Conservation (phyloP, 2,329 filamentous ascomycete genomes). For the Lachnellula suecica region DNA sequence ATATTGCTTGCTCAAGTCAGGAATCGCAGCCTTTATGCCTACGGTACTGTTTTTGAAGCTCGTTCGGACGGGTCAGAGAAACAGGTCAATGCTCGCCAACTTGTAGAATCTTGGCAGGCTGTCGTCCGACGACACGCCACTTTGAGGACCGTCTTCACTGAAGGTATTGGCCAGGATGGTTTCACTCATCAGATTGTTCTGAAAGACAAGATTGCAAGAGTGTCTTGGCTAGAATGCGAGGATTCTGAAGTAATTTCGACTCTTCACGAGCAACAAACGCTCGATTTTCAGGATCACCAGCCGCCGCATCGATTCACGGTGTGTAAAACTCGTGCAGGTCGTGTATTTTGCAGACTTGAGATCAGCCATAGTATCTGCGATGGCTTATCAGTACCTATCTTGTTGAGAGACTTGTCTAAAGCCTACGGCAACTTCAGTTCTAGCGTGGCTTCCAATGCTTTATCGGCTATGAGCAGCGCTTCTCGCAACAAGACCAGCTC, state of each 20-base stretch:
- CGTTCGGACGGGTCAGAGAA: background rate
- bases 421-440: background rate
- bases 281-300: slow-evolving; percentile 13
- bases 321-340: slow-evolving; percentile 38
- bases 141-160: slow-evolving; percentile 22
- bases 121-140: slow-evolving; percentile 17
- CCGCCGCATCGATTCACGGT: slow-evolving; percentile 46
- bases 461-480: background rate
- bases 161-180: slow-evolving; percentile 14
- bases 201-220: slow-evolving; percentile 11
- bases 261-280: background rate
- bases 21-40: slow-evolving; percentile 2
- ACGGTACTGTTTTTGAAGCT: background rate
- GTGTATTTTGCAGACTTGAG: slow-evolving; percentile 46
- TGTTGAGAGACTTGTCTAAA: slow-evolving; percentile 6
- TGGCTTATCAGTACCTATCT: slow-evolving; percentile 47
- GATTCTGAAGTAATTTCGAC: slow-evolving; percentile 31
- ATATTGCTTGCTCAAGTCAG: slow-evolving; percentile 15
- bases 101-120: slow-evolving; percentile 14
- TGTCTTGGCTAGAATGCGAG: slow-evolving; percentile 32
- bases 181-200: slow-evolving; percentile 31
- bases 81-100: slow-evolving; percentile 22
- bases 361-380: slow-evolving; percentile 52
- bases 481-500: background rate
- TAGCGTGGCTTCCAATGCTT: background rate